These are phyloP conservation scores for Rhynchosporium agropyri DNA, from an alignment of 2,329 filamentous ascomycete genomes.

Conservation along the genomic window DNA sequence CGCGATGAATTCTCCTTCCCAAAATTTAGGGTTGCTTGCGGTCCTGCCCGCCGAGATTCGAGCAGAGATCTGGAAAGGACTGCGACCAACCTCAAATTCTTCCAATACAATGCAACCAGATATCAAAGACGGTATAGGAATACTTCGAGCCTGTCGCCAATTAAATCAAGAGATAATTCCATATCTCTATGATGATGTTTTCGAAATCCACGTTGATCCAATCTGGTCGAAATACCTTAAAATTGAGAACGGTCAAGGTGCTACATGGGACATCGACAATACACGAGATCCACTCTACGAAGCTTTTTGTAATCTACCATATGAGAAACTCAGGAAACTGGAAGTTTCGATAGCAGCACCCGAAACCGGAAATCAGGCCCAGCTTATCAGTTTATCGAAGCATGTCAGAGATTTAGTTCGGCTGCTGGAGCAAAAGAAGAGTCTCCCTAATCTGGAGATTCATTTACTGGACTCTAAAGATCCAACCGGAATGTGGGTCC, in stretches of 20 bases:
- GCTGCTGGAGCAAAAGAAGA: conserved; percentile 2
- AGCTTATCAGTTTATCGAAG: conserved; percentile 1
- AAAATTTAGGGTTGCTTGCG: too few relatives aligned
- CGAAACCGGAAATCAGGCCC: background rate
- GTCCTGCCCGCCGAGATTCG: too few relatives aligned
- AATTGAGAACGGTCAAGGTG: conserved; percentile 3
- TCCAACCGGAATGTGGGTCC: background rate
- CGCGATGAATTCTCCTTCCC: too few relatives aligned
- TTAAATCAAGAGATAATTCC: conserved; percentile 7
- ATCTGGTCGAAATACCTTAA: background rate
- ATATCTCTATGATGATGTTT: background rate
- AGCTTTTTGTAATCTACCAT: background rate
- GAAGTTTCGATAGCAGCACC: background rate
- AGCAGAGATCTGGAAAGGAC: too few relatives aligned
- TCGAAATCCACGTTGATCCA: background rate
- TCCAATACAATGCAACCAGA: background rate
- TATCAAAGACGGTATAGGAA: background rate
- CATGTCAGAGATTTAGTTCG: conserved; percentile 3
- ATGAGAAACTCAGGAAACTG: background rate
- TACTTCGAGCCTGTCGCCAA: conserved; percentile 11
- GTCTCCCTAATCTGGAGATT: background rate
- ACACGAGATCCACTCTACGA: background rate
- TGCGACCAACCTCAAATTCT: background rate
- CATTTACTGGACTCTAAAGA: background rate
- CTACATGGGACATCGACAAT: conserved; percentile 2